Percentiles rank a stretch among this genome's conserved stretches.
phyloP scores from a whole-genome alignment of 129 eudicot species.

The Flaveria sonorensis region DNA sequence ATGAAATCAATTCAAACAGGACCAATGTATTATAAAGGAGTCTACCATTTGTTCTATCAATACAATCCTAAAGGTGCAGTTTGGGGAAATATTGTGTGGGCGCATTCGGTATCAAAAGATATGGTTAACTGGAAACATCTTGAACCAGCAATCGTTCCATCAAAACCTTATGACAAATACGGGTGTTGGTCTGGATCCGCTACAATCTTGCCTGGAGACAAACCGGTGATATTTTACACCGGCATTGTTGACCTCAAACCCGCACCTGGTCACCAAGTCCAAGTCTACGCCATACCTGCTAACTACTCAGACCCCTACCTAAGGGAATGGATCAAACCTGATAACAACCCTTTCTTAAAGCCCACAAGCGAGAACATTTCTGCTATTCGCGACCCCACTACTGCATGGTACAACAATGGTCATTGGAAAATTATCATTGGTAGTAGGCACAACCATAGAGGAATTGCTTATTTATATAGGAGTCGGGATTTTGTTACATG shows the following conservation, averaged over 20 bases:
- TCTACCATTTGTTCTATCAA: slow-evolving; percentile 76
- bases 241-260: slow-evolving; percentile 49
- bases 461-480: slow-evolving; percentile 55
- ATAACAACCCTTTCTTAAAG: slow-evolving; percentile 56
- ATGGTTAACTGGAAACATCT: slow-evolving; percentile 64
- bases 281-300: slow-evolving; percentile 74
- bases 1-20: slow-evolving; percentile 35
- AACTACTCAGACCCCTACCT: slow-evolving; percentile 67
- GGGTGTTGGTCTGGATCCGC: slow-evolving; percentile 95
- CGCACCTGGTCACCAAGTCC: slow-evolving; percentile 55
- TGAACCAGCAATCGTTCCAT: slow-evolving; percentile 55
- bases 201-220: slow-evolving; percentile 62
- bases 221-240: slow-evolving; percentile 67
- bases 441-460: slow-evolving; percentile 40
- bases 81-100: slow-evolving; percentile 90
- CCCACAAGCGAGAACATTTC: slow-evolving; percentile 48
- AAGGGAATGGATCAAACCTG: slow-evolving; percentile 64
- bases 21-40: slow-evolving; percentile 70
- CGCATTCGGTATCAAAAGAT: slow-evolving; percentile 74
- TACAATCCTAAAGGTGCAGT: slow-evolving; percentile 68
- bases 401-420: slow-evolving; percentile 72
- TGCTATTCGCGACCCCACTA: slow-evolving; percentile 74
- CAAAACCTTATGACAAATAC: slow-evolving; percentile 52
- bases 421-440: slow-evolving; percentile 64
- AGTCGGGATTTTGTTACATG: slow-evolving; percentile 61